These are phyloP conservation scores for Colletotrichum sp. DNA, from an alignment of 2,329 filamentous ascomycete species.

Conservation along the genomic window DNA sequence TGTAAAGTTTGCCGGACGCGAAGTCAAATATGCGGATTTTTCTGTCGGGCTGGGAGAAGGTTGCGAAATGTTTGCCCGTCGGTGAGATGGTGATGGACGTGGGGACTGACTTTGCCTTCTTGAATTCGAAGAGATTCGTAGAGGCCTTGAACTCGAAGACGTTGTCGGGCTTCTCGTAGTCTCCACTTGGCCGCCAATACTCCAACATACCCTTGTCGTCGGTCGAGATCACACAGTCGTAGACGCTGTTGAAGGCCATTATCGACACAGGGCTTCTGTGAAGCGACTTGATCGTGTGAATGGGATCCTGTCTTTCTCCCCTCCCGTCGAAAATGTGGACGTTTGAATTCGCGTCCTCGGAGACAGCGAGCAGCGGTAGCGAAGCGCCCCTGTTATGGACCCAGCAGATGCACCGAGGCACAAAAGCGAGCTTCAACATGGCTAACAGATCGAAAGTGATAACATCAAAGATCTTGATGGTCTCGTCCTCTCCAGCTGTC, in stretches of 20 bases:
- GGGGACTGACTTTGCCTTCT: slow-evolving; percentile 88
- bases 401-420: slow-evolving; percentile 86
- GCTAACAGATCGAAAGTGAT: slow-evolving; percentile 88
- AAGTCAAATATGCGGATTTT: slow-evolving; percentile 96
- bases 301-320: slow-evolving; percentile 76
- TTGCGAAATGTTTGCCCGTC: slow-evolving; percentile 83
- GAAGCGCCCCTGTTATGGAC: slow-evolving; percentile 89
- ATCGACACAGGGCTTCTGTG: slow-evolving; percentile 82
- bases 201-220: slow-evolving; percentile 95
- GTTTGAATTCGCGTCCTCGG: slow-evolving; percentile 72
- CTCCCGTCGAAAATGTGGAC: slow-evolving; percentile 90
- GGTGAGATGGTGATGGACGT: slow-evolving; percentile 85
- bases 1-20: slow-evolving; percentile 81
- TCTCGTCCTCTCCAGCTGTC: slow-evolving; percentile 80
- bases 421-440: slow-evolving; percentile 79
- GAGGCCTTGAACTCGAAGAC: slow-evolving; percentile 94
- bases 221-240: slow-evolving; percentile 88
- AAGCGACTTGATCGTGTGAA: slow-evolving; percentile 80
- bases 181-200: slow-evolving; percentile 86
- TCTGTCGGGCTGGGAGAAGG: slow-evolving; percentile 90
- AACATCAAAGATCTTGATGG: slow-evolving; percentile 81
- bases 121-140: slow-evolving; percentile 96
- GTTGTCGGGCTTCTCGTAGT: slow-evolving; percentile 87
- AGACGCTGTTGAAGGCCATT: slow-evolving; percentile 88
- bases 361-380: slow-evolving; percentile 83